phyloP scores from a whole-genome alignment of 345 rosid species.

The Eucalyptus marginata region DNA sequence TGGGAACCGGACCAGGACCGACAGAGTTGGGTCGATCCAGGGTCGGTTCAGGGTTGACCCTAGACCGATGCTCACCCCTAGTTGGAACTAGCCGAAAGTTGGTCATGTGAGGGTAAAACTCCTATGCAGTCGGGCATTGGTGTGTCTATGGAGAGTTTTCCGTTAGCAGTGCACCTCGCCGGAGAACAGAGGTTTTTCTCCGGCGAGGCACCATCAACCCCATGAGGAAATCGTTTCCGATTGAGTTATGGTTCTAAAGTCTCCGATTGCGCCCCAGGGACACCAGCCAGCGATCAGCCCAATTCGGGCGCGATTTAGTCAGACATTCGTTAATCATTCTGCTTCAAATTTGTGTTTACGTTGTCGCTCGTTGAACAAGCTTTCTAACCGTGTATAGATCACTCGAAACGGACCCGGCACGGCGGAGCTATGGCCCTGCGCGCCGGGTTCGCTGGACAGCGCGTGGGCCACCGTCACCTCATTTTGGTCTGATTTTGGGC shows the following conservation, averaged over 20 bases:
- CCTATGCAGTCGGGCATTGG: not conserved
- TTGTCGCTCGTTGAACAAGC: not conserved
- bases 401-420: not conserved
- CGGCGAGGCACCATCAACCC: not conserved
- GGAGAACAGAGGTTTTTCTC: not conserved
- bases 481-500: not conserved
- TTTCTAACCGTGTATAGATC: not conserved
- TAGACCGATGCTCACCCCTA: too few relatives aligned
- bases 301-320: not conserved
- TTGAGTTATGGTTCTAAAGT: not conserved
- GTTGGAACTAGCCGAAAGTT: not conserved
- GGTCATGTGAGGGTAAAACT: not conserved
- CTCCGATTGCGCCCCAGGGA: not conserved
- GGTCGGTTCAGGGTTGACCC: too few relatives aligned
- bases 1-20: too few relatives aligned
- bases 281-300: not conserved
- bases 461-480: not conserved
- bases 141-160: not conserved
- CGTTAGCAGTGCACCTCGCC: not conserved
- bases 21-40: too few relatives aligned
- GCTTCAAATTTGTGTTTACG: not conserved
- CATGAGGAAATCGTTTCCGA: not conserved
- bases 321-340: not conserved
- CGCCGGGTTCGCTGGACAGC: not conserved
- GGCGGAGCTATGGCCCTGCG: not conserved